Evolutionary conservation across 768 basidiomycete genomes (phyloP).

Genomic region (Fomitopsis pulvina): DNA sequence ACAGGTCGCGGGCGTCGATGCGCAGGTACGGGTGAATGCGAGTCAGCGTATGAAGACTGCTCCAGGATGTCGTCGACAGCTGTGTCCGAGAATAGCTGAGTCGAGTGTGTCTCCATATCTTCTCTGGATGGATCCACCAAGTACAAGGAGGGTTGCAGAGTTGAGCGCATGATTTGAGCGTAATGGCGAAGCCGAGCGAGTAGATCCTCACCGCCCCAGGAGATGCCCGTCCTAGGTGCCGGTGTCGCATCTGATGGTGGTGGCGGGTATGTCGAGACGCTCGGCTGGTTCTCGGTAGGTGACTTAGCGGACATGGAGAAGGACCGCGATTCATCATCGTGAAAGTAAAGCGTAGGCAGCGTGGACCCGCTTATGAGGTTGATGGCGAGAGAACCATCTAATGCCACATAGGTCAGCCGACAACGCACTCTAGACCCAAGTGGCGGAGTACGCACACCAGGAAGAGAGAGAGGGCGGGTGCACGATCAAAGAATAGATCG

Average conservation of each 20-base stretch:
- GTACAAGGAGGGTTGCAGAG: constrained; percentile 79
- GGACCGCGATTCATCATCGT: constrained; percentile 93
- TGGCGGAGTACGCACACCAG: constrained; percentile 51
- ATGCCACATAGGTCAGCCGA: constrained; percentile 2
- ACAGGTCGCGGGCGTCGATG: constrained; percentile 72
- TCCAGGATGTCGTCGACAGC: constrained; percentile 85
- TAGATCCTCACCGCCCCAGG: constrained; percentile 88
- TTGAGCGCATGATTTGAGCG: constrained; percentile 78
- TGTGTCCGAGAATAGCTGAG: constrained; percentile 75
- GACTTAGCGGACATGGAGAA: constrained; percentile 45
- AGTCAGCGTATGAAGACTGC: constrained; percentile 69
- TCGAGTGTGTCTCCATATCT: constrained; percentile 91
- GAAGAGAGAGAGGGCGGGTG: constrained; percentile 79
- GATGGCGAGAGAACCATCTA: constrained; percentile 84
- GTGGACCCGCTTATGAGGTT: constrained; percentile 85
- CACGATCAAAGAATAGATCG: constrained; percentile 84
- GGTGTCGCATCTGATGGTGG: constrained; percentile 47
- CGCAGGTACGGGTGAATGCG: constrained; percentile 77
- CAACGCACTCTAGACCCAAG: not conserved
- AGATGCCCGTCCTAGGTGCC: constrained; percentile 37
- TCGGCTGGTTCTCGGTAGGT: constrained; percentile 24
- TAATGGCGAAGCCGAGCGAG: constrained; percentile 70
- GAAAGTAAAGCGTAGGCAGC: constrained; percentile 88
- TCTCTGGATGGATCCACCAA: constrained; percentile 87
- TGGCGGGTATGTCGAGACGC: constrained; percentile 48